Base-by-base conservation (phyloP, 805 yeast genomes). In the Saccharomycopsis capsularis region DNA sequence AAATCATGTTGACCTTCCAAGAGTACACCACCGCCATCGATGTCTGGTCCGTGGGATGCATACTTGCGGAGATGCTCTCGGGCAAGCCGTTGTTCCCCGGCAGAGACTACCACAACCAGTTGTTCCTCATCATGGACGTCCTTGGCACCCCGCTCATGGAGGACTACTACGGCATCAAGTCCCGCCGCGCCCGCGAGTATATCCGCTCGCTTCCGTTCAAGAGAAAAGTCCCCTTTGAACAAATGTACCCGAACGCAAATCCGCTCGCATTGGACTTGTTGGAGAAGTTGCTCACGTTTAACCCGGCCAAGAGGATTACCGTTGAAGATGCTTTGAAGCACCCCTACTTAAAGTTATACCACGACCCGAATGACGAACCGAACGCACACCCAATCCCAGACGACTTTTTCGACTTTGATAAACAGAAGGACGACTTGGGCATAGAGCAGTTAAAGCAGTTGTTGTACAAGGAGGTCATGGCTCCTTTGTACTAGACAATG, bases 401-500 rank as follows among this genome's bases (percentile, higher is more conserved):
- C 37, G 89, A 84, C 57, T 89, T 91, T 63, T 91, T 93, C 59
- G 90, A 85, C 53, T 93, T 93, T 59, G 99, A 93, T 64, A 76
- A 78, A 57, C 71, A 76, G 53, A 90, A 90, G 63, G 95, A 89
- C 56, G 85, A 82, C 49, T 72, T 91, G 51, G 75, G 82, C 11
- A 71, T 86, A 24, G 78, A 76, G 42, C 95, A 91, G 61, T 71
- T 93, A 61, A 88, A 89, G 64, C 73, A 73, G 49, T 67, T 88
- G 75, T 72, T 90, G 46, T 85, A 83, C 66, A 82, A 81, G 40
- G 96, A 89, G 64, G 86, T 90, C 43, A 81, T 83, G 82, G 69
- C 52, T n/a, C 56, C 56, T 21, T 40, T 53, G 18, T 48, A 27
- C 38, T 47, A 34, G 16, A 34, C 19, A 34, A 7, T 13, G 7